Base-by-base conservation (phyloP, 345 rosid genomes). In the Combretum micranthum region DNA sequence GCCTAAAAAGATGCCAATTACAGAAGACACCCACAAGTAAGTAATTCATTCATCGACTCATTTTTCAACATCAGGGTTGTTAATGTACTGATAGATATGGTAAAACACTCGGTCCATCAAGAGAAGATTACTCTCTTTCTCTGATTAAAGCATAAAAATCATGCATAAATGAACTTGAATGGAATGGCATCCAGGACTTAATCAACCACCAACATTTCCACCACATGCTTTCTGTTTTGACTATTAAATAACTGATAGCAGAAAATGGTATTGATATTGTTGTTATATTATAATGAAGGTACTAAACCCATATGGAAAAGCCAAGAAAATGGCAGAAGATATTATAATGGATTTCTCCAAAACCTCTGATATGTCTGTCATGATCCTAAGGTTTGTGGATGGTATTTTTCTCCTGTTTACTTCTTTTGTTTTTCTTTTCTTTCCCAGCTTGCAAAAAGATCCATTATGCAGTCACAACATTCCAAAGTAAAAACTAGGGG, bases 241-340 rank as follows among this genome's bases (percentile, higher is more conserved):
- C 9, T 51, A n/a, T 20, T 42, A 20, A 16, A 50, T 15, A 50
- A 9, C 25, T 46, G 17, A 50, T 50, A 12, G 13, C 4, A 12
- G 21, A 3, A 1, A 4, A 20, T 20, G 42, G 48, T 19, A 47
- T 19, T 39, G 45, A 39, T 17, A n/a, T 16, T 42, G 7, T 52
- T 39, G 23, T 15, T 20, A n/a, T 15, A 20, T 12, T 13, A 44
- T 42, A 25, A 25, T 32, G 56, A 71, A 93, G 97, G 73, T 74
- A 15, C 96, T 89, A 55, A 93, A 93, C 69, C 99, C 99, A 23
- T 93, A 89, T 56, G 99, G 99, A 57, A 93, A 89, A 78, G 97
- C 97, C 55, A 93, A 93, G 77, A 93, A 89, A 74, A 93, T 93
- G 99, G 89, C 99, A 7, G 99, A 93, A 76, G 99, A 93, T 70